Percentiles rank a stretch among this genome's conserved stretches.
Evolutionary conservation across 2,329 filamentous ascomycete species (phyloP).

Genomic region (Cordyceps farinosa): DNA sequence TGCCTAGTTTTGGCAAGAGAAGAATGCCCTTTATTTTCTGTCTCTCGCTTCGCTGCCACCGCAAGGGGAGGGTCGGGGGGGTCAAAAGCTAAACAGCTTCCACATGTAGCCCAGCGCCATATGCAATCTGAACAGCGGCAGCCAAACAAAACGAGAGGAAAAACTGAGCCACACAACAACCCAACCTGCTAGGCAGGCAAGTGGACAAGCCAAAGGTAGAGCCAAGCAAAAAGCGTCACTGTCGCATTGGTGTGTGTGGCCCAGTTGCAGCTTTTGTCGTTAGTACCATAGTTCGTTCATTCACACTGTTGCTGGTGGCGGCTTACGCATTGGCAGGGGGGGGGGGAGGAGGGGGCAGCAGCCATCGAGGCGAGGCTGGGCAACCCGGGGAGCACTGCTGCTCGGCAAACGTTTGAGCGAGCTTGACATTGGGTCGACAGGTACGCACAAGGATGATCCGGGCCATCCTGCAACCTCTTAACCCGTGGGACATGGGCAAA

Average conservation of each 20-base stretch:
- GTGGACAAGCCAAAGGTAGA: background rate
- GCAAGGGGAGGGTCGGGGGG: slow-evolving; percentile 7
- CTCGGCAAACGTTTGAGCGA: background rate
- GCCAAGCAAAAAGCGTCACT: background rate
- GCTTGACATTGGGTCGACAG: background rate
- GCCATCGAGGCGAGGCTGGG: slow-evolving; percentile 1
- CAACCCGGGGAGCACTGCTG: background rate
- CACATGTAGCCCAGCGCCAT: slow-evolving; percentile 10
- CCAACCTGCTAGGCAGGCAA: background rate
- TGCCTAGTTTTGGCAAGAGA: background rate
- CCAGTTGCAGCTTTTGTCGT: background rate
- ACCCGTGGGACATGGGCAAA: too few relatives aligned
- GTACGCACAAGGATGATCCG: background rate
- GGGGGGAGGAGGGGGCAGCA: background rate
- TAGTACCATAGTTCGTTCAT: slow-evolving; percentile 14
- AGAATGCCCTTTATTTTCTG: background rate
- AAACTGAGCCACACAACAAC: background rate
- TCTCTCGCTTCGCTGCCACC: background rate
- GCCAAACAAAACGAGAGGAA: background rate
- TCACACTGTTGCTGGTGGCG: slow-evolving; percentile 7
- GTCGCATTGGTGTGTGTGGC: slow-evolving; percentile 4
- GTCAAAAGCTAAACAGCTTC: background rate
- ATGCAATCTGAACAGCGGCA: background rate
- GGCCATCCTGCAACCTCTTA: background rate
- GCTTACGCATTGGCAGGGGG: slow-evolving; percentile 6